phyloP scores from a whole-genome alignment of 192 early-diverging fungal genomes.

The Coemansia sp. region DNA sequence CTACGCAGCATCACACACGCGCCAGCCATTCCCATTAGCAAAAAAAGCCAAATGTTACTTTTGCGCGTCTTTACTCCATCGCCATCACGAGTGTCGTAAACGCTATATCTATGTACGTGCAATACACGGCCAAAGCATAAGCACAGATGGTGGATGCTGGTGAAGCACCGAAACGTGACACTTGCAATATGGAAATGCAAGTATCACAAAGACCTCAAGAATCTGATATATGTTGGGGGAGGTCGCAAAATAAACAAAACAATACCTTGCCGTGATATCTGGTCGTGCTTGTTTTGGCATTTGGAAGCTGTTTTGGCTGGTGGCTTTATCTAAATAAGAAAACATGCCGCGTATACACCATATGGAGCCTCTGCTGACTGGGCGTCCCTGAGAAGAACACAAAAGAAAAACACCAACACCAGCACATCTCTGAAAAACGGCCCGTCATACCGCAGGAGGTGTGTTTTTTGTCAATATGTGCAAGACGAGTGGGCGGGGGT shows the following conservation, averaged over 20 bases:
- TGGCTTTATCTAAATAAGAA: conserved; percentile 1
- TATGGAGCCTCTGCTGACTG: not conserved
- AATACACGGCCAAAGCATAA: not conserved
- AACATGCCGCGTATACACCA: not conserved
- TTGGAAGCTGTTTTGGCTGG: conserved; percentile 1
- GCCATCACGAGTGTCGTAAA: not conserved
- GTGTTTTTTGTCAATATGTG: not conserved
- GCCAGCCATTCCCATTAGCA: not conserved
- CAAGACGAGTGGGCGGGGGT: not conserved
- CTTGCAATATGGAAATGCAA: conserved; percentile 26
- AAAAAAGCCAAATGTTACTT: not conserved
- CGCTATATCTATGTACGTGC: not conserved
- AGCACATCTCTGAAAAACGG: not conserved
- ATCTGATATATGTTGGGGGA: not conserved
- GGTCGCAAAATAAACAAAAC: not conserved
- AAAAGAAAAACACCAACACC: not conserved
- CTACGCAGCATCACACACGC: conserved; percentile 6
- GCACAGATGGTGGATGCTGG: not conserved
- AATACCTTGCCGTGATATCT: not conserved
- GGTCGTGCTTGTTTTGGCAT: conserved; percentile 1
- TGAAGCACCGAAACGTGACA: conserved; percentile 21
- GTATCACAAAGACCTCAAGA: conserved; percentile 11
- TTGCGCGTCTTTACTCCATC: not conserved
- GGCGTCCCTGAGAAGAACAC: not conserved
- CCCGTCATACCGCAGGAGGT: not conserved